Conservation (phyloP, 768 basidiomycete genomes). For the Cystofilobasidium bisporidii region DNA sequence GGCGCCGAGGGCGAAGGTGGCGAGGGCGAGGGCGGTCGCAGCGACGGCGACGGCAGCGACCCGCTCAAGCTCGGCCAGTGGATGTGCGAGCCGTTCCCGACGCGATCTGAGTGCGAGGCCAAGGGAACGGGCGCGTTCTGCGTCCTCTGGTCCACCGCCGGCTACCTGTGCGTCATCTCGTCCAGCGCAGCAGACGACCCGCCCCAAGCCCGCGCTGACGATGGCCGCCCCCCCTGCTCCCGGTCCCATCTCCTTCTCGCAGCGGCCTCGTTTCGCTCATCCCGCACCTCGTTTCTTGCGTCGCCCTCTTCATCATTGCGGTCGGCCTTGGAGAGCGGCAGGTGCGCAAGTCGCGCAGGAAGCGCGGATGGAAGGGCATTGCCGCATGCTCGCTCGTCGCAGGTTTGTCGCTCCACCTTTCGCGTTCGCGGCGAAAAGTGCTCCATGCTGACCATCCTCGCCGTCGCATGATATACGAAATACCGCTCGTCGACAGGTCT, state of each 20-base stretch:
- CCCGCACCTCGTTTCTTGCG: constrained; percentile 11
- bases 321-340: constrained; percentile 13
- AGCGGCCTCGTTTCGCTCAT: constrained; percentile 13
- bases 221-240: background rate
- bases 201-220: no score
- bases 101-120: constrained; percentile 13
- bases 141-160: constrained; percentile 22
- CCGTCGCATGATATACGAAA: background rate
- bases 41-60: background rate
- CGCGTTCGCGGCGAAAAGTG: no score
- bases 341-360: constrained; percentile 8
- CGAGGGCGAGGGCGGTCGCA: background rate
- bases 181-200: no score
- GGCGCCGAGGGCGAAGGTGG: constrained; percentile 4
- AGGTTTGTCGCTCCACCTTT: background rate
- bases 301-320: constrained; percentile 11
- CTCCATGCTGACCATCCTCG: no score
- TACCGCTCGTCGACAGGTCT: background rate
- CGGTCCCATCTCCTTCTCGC: background rate
- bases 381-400: background rate
- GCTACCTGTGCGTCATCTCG: constrained; percentile 12
- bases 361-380: constrained; percentile 19
- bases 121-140: constrained; percentile 2
- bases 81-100: constrained; percentile 13
- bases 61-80: constrained; percentile 1